Percentiles rank a stretch among this genome's conserved stretches.
phyloP scores from a whole-genome alignment of 768 basidiomycete species.

The Tulasnella sp. region DNA sequence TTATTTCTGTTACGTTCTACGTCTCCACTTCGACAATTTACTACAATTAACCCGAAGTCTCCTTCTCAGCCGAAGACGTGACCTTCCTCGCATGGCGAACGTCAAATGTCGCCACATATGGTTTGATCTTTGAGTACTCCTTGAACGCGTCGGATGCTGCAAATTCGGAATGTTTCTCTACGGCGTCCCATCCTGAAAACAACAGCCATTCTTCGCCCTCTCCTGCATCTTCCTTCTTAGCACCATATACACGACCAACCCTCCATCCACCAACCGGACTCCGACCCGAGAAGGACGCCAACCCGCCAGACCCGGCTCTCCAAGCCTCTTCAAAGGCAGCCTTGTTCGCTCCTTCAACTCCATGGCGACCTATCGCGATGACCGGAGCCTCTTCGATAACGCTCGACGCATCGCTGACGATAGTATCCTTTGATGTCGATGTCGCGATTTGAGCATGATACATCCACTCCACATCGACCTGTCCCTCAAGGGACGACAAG shows the following conservation, averaged over 20 bases:
- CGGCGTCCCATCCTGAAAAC: background rate
- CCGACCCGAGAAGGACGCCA: background rate
- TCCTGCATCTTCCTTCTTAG: background rate
- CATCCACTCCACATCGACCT: background rate
- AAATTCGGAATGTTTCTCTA: background rate
- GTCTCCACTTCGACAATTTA: background rate
- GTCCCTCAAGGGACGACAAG: background rate
- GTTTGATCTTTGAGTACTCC: background rate
- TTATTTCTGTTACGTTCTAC: too few relatives aligned
- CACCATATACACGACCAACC: background rate
- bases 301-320: background rate
- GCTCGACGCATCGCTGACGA: background rate
- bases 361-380: background rate
- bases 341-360: background rate
- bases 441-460: background rate
- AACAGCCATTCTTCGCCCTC: background rate
- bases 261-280: background rate
- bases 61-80: background rate
- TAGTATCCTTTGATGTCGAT: background rate
- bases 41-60: background rate
- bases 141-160: background rate
- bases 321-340: background rate
- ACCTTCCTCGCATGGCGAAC: background rate
- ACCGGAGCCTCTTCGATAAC: background rate
- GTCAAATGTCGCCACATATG: background rate